Evolutionary conservation across 108 stramenopile genomes (phyloP).

Genomic region (Nannochloropsis oceanica): DNA sequence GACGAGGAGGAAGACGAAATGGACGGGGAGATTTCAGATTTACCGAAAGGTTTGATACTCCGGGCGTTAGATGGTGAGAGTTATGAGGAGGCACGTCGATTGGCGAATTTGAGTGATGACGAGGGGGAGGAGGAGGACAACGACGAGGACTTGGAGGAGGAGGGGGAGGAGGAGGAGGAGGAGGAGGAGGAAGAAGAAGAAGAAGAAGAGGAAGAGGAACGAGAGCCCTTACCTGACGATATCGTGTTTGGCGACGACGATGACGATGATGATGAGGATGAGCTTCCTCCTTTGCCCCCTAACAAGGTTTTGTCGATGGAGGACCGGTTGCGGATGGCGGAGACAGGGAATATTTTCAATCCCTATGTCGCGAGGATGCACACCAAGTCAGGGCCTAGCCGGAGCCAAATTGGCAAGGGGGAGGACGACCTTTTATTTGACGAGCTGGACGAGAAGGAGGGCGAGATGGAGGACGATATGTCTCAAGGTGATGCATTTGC

Average conservation of each 20-base stretch:
- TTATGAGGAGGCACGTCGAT: background rate
- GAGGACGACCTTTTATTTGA: too few species aligned
- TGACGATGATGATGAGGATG: background rate
- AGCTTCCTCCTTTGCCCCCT: background rate
- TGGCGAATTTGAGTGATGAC: background rate
- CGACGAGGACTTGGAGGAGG: background rate
- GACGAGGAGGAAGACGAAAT: background rate
- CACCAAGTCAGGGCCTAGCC: background rate
- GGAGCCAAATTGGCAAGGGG: background rate
- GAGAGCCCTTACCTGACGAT: background rate
- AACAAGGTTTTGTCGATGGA: background rate
- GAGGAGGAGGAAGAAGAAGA: background rate
- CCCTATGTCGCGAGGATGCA: background rate
- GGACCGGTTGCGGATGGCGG: background rate
- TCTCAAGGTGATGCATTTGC: background rate
- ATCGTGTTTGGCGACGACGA: background rate
- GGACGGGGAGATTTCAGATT: background rate
- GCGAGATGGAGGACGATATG: background rate
- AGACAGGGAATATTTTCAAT: background rate
- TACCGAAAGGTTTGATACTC: background rate
- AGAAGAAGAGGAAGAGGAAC: background rate
- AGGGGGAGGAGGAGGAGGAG: background rate
- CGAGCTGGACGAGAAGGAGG: background rate
- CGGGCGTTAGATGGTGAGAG: background rate
- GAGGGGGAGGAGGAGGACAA: background rate